A percentile compares a stretch with the other conserved stretches of the same genome.
Evolutionary conservation across 768 basidiomycete species (phyloP).

Genomic region (Mrakia gelida): DNA sequence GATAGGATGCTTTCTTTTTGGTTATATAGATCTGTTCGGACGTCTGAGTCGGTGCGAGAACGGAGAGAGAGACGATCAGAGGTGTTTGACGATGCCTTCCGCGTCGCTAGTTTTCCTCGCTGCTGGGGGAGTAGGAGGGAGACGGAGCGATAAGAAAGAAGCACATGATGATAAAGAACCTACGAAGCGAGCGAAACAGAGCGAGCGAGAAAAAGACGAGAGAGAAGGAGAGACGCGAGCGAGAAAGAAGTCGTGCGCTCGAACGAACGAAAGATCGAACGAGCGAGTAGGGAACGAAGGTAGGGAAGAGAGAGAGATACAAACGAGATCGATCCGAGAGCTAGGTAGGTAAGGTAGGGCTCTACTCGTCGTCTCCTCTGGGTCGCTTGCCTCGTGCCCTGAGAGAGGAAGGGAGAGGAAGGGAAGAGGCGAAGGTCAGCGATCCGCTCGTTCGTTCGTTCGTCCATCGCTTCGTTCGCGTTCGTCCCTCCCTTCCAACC

Average conservation of each 20-base stretch:
- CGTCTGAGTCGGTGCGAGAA: not conserved
- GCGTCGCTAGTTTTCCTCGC: not conserved
- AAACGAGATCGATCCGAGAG: not conserved
- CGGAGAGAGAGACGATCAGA: not conserved
- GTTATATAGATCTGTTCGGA: not conserved
- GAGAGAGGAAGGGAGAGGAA: not conserved
- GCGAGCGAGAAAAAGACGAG: not conserved
- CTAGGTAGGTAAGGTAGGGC: not conserved
- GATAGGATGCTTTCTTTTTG: not conserved
- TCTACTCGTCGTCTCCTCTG: slow-evolving; percentile 22
- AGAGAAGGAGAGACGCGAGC: not conserved
- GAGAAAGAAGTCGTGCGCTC: too few species aligned
- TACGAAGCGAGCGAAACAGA: not conserved
- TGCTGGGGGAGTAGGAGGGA: not conserved
- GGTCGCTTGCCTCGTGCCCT: slow-evolving; percentile 25
- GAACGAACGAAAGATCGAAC: not conserved
- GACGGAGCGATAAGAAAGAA: not conserved
- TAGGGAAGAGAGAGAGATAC: not conserved
- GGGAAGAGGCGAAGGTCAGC: not conserved
- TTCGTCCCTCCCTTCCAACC: too few species aligned
- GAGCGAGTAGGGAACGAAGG: not conserved
- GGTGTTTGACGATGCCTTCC: not conserved
- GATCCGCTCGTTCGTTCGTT: not conserved
- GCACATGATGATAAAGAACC: not conserved
- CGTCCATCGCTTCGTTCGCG: too few species aligned